Conservation (phyloP, 2,329 filamentous ascomycete species). For the Botryotinia calthae region DNA sequence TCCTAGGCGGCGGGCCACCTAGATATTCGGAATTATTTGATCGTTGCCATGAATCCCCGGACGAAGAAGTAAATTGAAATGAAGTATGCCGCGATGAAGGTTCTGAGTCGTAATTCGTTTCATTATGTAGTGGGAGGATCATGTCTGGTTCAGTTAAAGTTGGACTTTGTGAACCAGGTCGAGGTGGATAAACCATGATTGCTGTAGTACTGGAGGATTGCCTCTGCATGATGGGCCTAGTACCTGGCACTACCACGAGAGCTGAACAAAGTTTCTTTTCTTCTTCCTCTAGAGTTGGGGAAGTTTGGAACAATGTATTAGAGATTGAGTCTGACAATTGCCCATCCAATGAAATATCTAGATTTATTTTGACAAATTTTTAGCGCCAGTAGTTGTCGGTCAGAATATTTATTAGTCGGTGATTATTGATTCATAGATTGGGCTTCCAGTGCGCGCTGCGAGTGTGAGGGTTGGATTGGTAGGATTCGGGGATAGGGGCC, state of each 20-base stretch:
- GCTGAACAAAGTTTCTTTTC: neutral
- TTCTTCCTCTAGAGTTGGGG: neutral
- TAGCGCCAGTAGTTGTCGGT: neutral
- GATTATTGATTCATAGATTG: neutral
- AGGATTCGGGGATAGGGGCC: conserved; percentile 4
- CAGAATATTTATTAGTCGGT: neutral
- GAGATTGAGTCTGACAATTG: neutral
- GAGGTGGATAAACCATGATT: conserved; percentile 44
- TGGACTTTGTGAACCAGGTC: conserved; percentile 77
- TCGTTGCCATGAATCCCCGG: conserved; percentile 39
- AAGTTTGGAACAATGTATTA: neutral
- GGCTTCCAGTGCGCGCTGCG: neutral
- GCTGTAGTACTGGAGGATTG: conserved; percentile 32
- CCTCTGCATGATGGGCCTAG: conserved; percentile 33
- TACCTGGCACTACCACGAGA: neutral
- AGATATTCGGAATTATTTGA: conserved; percentile 33
- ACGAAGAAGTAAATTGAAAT: conserved; percentile 37
- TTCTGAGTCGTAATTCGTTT: conserved; percentile 49
- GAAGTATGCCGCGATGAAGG: conserved; percentile 46
- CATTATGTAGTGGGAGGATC: conserved; percentile 77
- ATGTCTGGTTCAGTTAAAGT: conserved; percentile 92
- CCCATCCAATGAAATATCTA: conserved; percentile 5
- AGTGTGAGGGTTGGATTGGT: neutral
- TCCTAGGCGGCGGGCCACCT: conserved; percentile 42
- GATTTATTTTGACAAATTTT: neutral